phyloP scores from a whole-genome alignment of 768 basidiomycete species.

The Psilocybe tampanensis region DNA sequence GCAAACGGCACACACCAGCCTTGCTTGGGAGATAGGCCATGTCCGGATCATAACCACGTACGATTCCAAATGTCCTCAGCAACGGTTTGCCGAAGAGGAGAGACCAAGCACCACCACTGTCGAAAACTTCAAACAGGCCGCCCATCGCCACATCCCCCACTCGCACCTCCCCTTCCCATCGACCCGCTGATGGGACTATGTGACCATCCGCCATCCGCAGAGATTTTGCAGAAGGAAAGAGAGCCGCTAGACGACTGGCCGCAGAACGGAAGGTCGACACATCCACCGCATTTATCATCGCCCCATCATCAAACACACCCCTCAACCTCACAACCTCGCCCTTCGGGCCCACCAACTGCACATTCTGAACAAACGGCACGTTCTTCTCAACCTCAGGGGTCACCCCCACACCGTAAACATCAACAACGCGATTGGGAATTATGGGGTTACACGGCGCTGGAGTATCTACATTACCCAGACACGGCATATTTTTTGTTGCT shows the following conservation, averaged over 20 bases:
- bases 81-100: conserved; percentile 20
- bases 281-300: conserved; percentile 30
- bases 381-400: background rate
- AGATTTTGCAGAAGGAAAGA: conserved; percentile 11
- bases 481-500: background rate
- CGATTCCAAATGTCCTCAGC: background rate
- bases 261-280: conserved; percentile 13
- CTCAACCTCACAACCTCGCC: conserved; percentile 19
- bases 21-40: background rate
- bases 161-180: conserved; percentile 20
- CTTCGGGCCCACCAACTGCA: conserved; percentile 13
- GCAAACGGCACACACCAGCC: background rate
- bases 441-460: background rate
- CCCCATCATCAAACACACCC: conserved; percentile 30
- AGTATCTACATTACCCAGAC: background rate
- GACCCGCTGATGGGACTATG: conserved; percentile 14
- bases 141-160: conserved; percentile 8
- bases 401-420: background rate
- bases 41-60: background rate
- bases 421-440: background rate
- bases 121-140: conserved; percentile 23
- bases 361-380: conserved; percentile 25
- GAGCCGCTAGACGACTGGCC: conserved; percentile 6
- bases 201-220: conserved; percentile 35
- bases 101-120: conserved; percentile 27